Evolutionary conservation across 352 stramenopile genomes (phyloP).

Genomic region (Phytopythium sindhum): DNA sequence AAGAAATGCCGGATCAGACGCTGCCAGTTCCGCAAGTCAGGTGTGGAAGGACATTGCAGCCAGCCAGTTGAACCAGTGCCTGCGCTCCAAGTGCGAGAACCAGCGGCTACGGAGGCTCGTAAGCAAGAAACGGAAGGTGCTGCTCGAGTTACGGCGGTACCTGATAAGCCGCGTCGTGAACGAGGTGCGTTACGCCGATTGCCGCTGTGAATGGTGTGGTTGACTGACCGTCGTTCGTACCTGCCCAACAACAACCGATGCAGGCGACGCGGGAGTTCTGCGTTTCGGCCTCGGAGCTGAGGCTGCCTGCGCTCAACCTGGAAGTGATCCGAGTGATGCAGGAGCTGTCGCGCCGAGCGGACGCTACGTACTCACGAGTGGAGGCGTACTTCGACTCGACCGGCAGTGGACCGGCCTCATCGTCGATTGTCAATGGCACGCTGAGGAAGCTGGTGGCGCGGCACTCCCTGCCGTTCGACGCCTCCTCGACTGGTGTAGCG

Average conservation of each 20-base stretch:
- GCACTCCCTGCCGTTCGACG: not conserved
- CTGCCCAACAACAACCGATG: not conserved
- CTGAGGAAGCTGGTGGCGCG: not conserved
- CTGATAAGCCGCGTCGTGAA: not conserved
- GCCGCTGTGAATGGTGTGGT: not conserved
- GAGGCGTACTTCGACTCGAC: not conserved
- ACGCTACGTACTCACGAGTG: not conserved
- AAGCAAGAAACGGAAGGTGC: conserved; percentile 5
- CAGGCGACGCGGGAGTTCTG: not conserved
- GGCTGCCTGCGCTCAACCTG: not conserved
- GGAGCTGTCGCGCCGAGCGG: not conserved
- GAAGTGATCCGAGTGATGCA: not conserved
- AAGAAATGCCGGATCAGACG: not conserved
- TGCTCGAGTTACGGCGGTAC: conserved; percentile 2
- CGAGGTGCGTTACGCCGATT: not conserved
- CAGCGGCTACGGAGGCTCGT: conserved; percentile 17
- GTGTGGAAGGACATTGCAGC: conserved; percentile 19
- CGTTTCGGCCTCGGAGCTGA: not conserved
- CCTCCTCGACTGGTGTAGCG: not conserved
- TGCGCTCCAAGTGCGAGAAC: conserved; percentile 20
- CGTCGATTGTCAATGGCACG: not conserved
- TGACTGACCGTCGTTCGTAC: not conserved
- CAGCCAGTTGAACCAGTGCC: conserved; percentile 14
- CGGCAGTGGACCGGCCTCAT: not conserved
- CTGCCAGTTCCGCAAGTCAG: not conserved